Evolutionary conservation across 2,329 filamentous ascomycete genomes (phyloP).

Genomic region (Fusarium solani-melongenae): DNA sequence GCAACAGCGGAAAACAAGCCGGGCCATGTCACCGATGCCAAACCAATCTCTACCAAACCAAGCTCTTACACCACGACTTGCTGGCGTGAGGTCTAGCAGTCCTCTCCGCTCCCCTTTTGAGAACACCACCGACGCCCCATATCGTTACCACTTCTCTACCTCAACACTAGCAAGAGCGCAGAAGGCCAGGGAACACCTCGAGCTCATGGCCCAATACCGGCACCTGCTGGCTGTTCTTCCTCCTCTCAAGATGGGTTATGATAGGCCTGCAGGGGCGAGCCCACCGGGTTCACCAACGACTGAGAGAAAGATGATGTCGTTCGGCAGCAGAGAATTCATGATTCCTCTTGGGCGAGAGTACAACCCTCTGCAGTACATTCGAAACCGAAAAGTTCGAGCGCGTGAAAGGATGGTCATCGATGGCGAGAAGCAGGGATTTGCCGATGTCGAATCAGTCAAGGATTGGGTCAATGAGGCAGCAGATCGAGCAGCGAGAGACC

Average conservation of each 20-base stretch:
- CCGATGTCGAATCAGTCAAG: slow-evolving; percentile 76
- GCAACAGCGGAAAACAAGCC: slow-evolving; percentile 73
- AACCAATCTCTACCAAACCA: slow-evolving; percentile 50
- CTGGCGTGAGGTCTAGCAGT: slow-evolving; percentile 54
- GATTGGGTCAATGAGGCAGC: slow-evolving; percentile 80
- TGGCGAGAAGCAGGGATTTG: slow-evolving; percentile 80
- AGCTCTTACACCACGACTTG: slow-evolving; percentile 53
- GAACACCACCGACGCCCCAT: slow-evolving; percentile 54
- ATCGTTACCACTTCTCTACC: slow-evolving; percentile 76
- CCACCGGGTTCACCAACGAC: slow-evolving; percentile 54
- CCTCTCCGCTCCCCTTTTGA: slow-evolving; percentile 63
- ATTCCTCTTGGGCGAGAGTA: slow-evolving; percentile 75
- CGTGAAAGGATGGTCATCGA: slow-evolving; percentile 81
- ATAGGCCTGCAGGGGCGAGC: slow-evolving; percentile 54
- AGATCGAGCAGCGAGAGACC: slow-evolving; percentile 43
- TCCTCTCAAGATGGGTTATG: slow-evolving; percentile 67
- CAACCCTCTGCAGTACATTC: slow-evolving; percentile 91
- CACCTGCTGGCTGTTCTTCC: slow-evolving; percentile 82
- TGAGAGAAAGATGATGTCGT: slow-evolving; percentile 45
- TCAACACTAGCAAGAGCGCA: slow-evolving; percentile 85
- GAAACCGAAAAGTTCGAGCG: slow-evolving; percentile 87
- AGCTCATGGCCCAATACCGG: slow-evolving; percentile 86
- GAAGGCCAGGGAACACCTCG: slow-evolving; percentile 86
- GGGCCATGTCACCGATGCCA: slow-evolving; percentile 69
- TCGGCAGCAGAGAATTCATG: slow-evolving; percentile 45